Percentiles rank a stretch among this genome's conserved stretches.
phyloP scores from a whole-genome alignment of 331 rosid species.

The Telfairia occidentalis region DNA sequence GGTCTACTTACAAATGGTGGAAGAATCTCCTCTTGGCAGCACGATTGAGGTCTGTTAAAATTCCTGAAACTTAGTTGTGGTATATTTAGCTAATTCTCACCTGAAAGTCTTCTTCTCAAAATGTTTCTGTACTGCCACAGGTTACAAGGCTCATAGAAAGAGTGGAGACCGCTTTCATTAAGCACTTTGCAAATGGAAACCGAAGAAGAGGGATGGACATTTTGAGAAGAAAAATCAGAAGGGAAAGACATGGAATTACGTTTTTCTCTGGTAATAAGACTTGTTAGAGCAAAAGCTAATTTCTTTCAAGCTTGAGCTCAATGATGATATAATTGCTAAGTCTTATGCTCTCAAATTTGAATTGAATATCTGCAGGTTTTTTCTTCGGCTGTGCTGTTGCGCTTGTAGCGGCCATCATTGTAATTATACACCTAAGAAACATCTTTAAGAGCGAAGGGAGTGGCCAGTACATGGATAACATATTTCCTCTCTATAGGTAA shows the following conservation, averaged over 20 bases:
- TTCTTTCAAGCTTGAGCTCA: conserved; percentile 1
- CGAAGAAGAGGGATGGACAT: conserved; percentile 52
- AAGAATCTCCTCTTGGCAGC: conserved; percentile 42
- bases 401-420: conserved; percentile 35
- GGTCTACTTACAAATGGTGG: conserved; percentile 57
- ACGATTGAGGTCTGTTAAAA: conserved; percentile 39
- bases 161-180: conserved; percentile 49
- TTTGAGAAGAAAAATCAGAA: conserved; percentile 47
- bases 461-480: conserved; percentile 34
- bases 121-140: conserved; percentile 24
- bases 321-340: not conserved
- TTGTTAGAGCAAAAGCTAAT: not conserved
- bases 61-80: not conserved
- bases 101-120: not conserved
- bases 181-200: conserved; percentile 67
- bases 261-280: conserved; percentile 43
- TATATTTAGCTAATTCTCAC: not conserved
- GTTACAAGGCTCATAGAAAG: conserved; percentile 53
- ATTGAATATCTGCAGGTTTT: conserved; percentile 31
- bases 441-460: conserved; percentile 23
- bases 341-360: not conserved
- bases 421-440: conserved; percentile 44
- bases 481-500: conserved; percentile 81
- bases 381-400: conserved; percentile 55
- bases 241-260: conserved; percentile 47